Conservation (phyloP, 495 filamentous ascomycete species). For the Haplographium delicatum region DNA sequence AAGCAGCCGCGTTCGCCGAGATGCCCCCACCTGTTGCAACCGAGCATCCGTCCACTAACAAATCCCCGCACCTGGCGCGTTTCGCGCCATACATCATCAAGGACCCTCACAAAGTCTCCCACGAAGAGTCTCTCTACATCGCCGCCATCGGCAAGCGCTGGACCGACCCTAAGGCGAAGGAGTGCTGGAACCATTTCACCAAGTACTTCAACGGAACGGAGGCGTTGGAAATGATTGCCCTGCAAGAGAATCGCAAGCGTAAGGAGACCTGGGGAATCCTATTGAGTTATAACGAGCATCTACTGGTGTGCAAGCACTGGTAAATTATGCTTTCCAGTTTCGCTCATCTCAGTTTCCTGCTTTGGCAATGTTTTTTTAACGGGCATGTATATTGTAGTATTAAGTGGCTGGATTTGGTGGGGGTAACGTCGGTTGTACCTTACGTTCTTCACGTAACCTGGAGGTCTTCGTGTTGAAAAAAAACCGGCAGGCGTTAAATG, state of each 20-base stretch:
- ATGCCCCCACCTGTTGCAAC: conserved; percentile 39
- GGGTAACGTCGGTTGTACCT: no score
- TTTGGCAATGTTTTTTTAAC: no score
- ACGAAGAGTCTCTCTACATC: conserved; percentile 67
- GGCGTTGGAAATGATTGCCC: conserved; percentile 80
- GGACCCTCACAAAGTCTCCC: conserved; percentile 49
- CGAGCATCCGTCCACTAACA: conserved; percentile 41
- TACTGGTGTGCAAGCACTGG: conserved; percentile 54
- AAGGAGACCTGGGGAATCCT: conserved; percentile 72
- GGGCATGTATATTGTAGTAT: no score
- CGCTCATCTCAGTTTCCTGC: no score
- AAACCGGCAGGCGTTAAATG: no score
- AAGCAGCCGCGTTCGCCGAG: conserved; percentile 41
- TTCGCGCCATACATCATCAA: conserved; percentile 46
- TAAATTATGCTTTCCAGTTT: no score
- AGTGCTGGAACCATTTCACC: conserved; percentile 50
- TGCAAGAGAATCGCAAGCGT: conserved; percentile 76
- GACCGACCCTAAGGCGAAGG: conserved; percentile 31
- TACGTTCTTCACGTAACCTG: no score
- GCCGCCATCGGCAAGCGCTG: conserved; percentile 63
- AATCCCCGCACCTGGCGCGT: conserved; percentile 39
- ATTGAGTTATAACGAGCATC: conserved; percentile 52
- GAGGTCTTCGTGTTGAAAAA: no score
- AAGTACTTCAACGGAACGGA: conserved; percentile 86
- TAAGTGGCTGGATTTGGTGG: no score